phyloP scores from a whole-genome alignment of 208 protist species.

The Leptomonas pyrrhocoris region DNA sequence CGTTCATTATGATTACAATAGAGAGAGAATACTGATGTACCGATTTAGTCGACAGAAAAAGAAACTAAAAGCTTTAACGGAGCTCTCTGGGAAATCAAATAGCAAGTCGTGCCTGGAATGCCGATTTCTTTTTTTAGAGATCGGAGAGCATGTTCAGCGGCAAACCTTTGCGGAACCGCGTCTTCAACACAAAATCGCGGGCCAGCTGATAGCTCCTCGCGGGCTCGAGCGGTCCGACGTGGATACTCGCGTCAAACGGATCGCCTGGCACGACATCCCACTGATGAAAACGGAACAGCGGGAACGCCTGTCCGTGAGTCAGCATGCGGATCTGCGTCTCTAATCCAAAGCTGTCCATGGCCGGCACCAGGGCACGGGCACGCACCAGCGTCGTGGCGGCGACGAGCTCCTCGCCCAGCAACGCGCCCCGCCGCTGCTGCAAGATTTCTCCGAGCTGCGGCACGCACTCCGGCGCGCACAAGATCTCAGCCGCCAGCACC shows the following conservation, averaged over 20 bases:
- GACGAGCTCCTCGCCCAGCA: conserved; percentile 92
- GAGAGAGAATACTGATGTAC: background rate
- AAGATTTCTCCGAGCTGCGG: conserved; percentile 87
- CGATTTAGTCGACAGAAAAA: background rate
- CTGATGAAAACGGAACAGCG: conserved; percentile 95
- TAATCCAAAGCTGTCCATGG: conserved; percentile 99
- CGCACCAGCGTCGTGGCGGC: conserved; percentile 96
- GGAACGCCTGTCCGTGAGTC: conserved; percentile 97
- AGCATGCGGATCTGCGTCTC: conserved; percentile 98
- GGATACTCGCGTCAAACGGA: conserved; percentile 97
- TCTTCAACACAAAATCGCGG: conserved; percentile 99
- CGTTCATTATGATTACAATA: background rate
- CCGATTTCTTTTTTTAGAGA: too few species aligned
- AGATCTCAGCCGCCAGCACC: conserved; percentile 95
- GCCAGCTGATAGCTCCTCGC: conserved; percentile 92
- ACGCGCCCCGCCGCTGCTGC: conserved; percentile 90
- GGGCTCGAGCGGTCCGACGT: conserved; percentile 96
- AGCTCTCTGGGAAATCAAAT: too few species aligned
- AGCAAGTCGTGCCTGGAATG: too few species aligned
- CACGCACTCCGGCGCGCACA: conserved; percentile 87
- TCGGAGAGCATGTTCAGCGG: conserved; percentile 63
- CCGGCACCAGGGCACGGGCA: conserved; percentile 95
- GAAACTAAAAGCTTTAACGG: background rate
- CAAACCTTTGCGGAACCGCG: conserved; percentile 96
- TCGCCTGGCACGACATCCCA: conserved; percentile 99